Evolutionary conservation across 179 eudicot species (phyloP), one percentile per base, ranked within the genome.

Genomic region (Amaranthus tricolor): DNA sequence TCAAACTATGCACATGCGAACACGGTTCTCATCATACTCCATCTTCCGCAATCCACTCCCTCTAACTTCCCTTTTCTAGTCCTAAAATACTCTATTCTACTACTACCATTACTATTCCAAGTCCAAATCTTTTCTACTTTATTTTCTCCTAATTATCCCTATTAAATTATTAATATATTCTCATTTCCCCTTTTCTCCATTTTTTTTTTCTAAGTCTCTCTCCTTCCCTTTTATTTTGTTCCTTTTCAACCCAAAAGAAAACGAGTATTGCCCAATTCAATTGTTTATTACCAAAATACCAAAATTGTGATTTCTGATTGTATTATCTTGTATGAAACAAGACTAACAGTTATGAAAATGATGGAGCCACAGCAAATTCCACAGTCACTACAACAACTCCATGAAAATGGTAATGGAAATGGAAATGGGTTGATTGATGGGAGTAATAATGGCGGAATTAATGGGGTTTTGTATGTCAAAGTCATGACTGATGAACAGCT

Each of bases 401-500:
- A 45, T 9, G 74, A 74, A 7, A 74, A 10, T 5, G 77, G 72
- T 6, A 55, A 53, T 24, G 57, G 40, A 17, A 68, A 17, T 56
- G 74, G 21, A 0, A 20, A 47, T 74, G 78, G 73, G 24, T 6
- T 75, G 77, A 45, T 55, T 68, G 71, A 59, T 13, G 72, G 24
- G 17, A 59, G 50, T 44, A 14, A 5, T 40, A 69, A 16, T 71
- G 55, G 9, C 7, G 82, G 66, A 13, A 48, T 81, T 6, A 77
- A 75, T 66, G 86, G 79, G 6, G 81, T 76, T 44, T 57, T 91
- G 78, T 90, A 79, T 77, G 94, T 90, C 54, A 92, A 92, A 66
- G 97, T 94, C 19, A 94, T 94, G 98, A 94, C 97, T 0, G 98
- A 94, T 77, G 97, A 94, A 77, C 98, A 94, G 70, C 85, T 92